These are phyloP conservation scores for Beauveria medogensis DNA, from an alignment of 2,329 filamentous ascomycete species.

Conservation along the genomic window DNA sequence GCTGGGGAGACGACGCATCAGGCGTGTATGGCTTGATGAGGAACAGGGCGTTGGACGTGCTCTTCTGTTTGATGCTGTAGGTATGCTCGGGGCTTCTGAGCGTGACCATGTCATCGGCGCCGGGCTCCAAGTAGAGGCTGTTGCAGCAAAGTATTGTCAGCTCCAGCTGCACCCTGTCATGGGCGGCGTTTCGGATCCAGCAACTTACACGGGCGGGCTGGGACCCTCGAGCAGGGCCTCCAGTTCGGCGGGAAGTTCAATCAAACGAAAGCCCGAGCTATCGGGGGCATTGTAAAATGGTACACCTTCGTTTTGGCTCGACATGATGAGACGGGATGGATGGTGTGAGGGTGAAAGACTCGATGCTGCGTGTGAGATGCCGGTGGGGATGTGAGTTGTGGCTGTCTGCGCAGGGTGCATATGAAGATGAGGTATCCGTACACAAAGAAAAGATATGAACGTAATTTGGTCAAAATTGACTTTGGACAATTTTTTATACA, in stretches of 20 bases:
- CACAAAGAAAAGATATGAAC: too few species aligned
- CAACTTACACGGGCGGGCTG: constrained; percentile 42
- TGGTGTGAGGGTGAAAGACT: not conserved
- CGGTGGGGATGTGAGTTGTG: not conserved
- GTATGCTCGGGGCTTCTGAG: constrained; percentile 43
- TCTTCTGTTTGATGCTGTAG: constrained; percentile 56
- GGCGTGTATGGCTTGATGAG: constrained; percentile 33
- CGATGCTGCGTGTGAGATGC: not conserved
- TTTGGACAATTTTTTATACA: not conserved
- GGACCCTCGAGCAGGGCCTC: constrained; percentile 46
- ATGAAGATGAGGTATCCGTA: too few species aligned
- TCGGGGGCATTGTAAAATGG: constrained; percentile 42
- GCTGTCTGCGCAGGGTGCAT: not conserved
- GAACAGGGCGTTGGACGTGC: constrained; percentile 59
- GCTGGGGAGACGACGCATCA: constrained; percentile 16
- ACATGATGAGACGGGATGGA: constrained; percentile 24
- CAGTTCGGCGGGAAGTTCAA: constrained; percentile 55
- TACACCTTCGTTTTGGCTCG: constrained; percentile 41
- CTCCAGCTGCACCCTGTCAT: not conserved
- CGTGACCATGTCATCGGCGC: constrained; percentile 37
- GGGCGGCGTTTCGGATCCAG: not conserved
- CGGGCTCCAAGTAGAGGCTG: constrained; percentile 42
- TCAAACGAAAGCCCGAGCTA: constrained; percentile 46
- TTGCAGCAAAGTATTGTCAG: not conserved
- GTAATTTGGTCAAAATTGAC: not conserved